Evolutionary conservation across 345 rosid genomes (phyloP), one percentile per base, ranked within the genome.

Genomic region (Salix suchowensis): DNA sequence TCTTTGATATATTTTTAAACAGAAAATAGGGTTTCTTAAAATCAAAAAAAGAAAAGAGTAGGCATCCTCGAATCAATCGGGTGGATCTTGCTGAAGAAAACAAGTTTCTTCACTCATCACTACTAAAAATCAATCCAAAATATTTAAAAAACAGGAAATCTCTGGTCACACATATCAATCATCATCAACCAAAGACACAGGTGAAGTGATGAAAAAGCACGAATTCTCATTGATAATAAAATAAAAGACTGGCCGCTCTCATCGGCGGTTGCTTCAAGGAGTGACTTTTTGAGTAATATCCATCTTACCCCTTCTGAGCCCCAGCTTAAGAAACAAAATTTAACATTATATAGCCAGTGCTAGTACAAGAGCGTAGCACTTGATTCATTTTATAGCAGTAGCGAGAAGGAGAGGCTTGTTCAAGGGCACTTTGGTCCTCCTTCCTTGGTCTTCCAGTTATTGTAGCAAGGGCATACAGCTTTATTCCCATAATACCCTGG

Each of bases 361-460:
- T 55, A 78, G 65, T 66, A 13, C 13, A 15, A 19, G 4, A 2
- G 21, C 6, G 52, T 15, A 6, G 21, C 42, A 62, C n/a, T 6
- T 18, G 44, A 40, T 40, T 37, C 34, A 16, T 14, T 15, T 24
- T 65, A 23, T 55, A 36, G 52, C 30, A 28, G 55, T 30, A 52
- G 65, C 16, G 24, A 36, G 46, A 11, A 6, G 4, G 26, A 36
- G 37, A 36, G 36, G 36, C 37, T 36, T 36, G 32, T 7, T 78
- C 28, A 80, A 72, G 83, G 83, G 76, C 83, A 80, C 36, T 80
- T 80, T 23, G 83, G 83, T 65, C 76, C 79, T 42, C 83, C 83
- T 60, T 76, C 68, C 83, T 80, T 72, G 75, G 83, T 80, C 79
- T 80, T 80, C 83, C 83, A 80, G 79, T 80, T 80, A 68, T 76